Conservation (phyloP, 306 rosid genomes). For the Cicer pinnatifidum region DNA sequence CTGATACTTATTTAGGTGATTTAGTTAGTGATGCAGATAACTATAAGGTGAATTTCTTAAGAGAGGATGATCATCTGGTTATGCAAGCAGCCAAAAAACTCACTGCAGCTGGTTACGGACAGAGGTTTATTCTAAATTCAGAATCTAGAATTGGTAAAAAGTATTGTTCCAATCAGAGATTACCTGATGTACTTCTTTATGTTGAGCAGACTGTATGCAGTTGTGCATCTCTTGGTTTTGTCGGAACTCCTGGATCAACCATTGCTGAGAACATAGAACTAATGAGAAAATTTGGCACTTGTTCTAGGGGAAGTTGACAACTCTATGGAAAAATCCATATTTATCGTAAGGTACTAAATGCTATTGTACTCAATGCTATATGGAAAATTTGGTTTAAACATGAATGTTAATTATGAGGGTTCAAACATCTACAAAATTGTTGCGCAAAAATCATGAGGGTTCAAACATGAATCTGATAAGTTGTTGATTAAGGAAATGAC, state of each 20-base stretch:
- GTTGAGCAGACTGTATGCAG: conserved; percentile 81
- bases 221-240: conserved; percentile 86
- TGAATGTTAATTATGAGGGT: no score
- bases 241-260: conserved; percentile 88
- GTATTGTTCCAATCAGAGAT: conserved; percentile 54
- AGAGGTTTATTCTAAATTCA: conserved; percentile 50
- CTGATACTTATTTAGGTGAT: conserved; percentile 71
- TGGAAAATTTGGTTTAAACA: no score
- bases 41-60: conserved; percentile 64
- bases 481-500: no score
- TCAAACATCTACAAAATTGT: no score
- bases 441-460: no score
- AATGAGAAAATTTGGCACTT: conserved; percentile 62
- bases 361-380: neutral
- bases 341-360: conserved; percentile 10
- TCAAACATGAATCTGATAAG: no score
- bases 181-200: conserved; percentile 72
- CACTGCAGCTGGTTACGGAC: conserved; percentile 55
- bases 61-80: conserved; percentile 59
- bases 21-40: conserved; percentile 53
- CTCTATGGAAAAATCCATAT: conserved; percentile 29
- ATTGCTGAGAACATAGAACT: conserved; percentile 79
- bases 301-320: conserved; percentile 47
- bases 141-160: conserved; percentile 48
- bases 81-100: conserved; percentile 59